Base-by-base conservation (phyloP, 352 stramenopile species). In the Globisporangium yorkense region DNA sequence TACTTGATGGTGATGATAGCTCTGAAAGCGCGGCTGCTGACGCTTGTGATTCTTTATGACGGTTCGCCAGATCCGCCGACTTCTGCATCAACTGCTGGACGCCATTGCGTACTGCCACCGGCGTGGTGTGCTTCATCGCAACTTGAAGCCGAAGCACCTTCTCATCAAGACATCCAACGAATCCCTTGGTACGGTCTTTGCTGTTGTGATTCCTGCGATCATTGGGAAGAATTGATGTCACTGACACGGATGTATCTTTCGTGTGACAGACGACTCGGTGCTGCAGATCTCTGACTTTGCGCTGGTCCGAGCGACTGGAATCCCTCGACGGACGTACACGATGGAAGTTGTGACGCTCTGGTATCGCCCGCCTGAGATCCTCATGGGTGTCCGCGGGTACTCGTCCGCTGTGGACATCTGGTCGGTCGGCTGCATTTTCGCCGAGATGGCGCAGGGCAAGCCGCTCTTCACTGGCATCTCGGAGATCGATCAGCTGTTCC, bases 381-480 rank as follows among this genome's bases (percentile, higher is more conserved):
- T 97, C 18, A 93, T 97, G 80, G 89, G 88, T 16, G 80, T 92
- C 7, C 74, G 82, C n/a, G 81, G 76, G 0, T 94, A 94, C 58
- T 93, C 83, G 7, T 85, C 80, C 0, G 78, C 83, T 6, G 83
- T 98, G 29, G 92, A 98, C 59, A 97, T 98, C 54, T 97, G 92
- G 92, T 98, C 75, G 24, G 79, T 95, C 24, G 97, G 97, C 2
- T 99, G 96, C 62, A 99, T 99, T 43, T 97, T 99, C 72, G 97
- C 95, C 4, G 97, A 99, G 72, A 97, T 99, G 85, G 89, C 97
- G 40, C 85, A 87, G 44, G 72, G 71, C 35, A 84, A 88, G 33
- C 84, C 84, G 24, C 72, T 96, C 0, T 97, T 97, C 52, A 89
- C 71, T 5, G 75, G 74, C 51, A 85, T 86, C 53, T 90, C 73